These are phyloP conservation scores for Cymodocea nodosa DNA, from an alignment of 116 monocot species.

Conservation along the genomic window DNA sequence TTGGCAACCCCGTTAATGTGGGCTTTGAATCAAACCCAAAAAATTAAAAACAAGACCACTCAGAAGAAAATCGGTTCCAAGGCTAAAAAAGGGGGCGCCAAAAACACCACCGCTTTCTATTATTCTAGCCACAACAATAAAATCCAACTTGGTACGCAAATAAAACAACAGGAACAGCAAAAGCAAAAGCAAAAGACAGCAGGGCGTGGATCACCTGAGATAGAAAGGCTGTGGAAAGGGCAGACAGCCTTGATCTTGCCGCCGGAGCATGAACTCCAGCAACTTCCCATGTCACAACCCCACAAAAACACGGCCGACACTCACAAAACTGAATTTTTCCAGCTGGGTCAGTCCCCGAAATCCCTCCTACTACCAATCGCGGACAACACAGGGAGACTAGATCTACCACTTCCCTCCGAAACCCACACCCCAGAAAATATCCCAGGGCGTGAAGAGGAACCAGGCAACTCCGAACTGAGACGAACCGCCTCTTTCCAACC, in stretches of 20 bases:
- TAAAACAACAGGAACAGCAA: not conserved
- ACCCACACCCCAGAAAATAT: too few species aligned
- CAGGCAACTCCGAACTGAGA: too few species aligned
- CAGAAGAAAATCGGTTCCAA: not conserved
- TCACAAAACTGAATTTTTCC: not conserved
- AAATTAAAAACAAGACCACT: not conserved
- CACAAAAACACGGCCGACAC: not conserved
- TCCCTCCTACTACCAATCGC: too few species aligned
- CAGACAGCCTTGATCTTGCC: conserved; percentile 28
- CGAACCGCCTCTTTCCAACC: too few species aligned
- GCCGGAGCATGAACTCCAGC: conserved; percentile 12
- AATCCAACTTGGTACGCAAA: too few species aligned
- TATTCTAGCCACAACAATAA: not conserved
- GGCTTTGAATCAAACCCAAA: not conserved
- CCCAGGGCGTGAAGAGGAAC: too few species aligned
- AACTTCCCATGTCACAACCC: conserved; percentile 25
- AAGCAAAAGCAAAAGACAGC: not conserved
- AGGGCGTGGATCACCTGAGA: conserved; percentile 18
- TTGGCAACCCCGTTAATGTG: not conserved
- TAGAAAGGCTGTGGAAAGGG: conserved; percentile 18
- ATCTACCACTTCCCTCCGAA: too few species aligned
- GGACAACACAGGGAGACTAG: too few species aligned
- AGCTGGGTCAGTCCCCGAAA: not conserved
- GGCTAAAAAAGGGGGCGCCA: not conserved
- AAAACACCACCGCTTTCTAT: too few species aligned